Conservation (phyloP, 139 green algal species). For the Edaphochlamys debaryana region DNA sequence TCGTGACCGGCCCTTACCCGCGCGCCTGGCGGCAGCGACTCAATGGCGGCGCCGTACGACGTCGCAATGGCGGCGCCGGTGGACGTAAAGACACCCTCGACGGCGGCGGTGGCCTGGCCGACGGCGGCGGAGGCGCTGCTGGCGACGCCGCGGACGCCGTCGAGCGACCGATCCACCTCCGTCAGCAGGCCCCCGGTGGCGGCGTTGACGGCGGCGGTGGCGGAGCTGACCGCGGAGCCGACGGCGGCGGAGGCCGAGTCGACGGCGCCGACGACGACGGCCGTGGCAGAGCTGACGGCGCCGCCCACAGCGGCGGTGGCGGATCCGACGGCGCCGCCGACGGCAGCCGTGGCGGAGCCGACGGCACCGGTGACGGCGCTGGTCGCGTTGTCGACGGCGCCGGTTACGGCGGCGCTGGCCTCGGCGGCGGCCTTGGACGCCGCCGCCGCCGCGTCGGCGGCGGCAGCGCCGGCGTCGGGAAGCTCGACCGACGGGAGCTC, state of each 20-base stretch:
- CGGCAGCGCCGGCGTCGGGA: slow-evolving; percentile 16
- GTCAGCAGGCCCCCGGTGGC: not conserved
- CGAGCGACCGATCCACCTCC: slow-evolving; percentile 3
- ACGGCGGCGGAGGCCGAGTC: not conserved
- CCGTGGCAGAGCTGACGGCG: not conserved
- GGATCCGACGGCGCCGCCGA: not conserved
- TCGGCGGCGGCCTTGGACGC: not conserved
- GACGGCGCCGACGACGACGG: not conserved
- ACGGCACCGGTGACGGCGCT: not conserved
- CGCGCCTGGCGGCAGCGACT: too few species aligned
- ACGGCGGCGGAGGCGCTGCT: not conserved
- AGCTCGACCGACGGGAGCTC: not conserved
- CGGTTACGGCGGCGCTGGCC: not conserved
- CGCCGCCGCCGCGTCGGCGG: not conserved
- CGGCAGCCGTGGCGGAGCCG: not conserved
- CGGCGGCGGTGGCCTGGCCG: not conserved
- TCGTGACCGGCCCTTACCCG: too few species aligned
- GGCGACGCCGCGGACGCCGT: not conserved
- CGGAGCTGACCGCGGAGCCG: not conserved
- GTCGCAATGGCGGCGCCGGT: not conserved
- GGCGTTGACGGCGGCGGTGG: not conserved
- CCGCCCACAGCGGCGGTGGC: not conserved
- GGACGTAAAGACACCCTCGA: too few species aligned
- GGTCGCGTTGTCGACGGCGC: not conserved
- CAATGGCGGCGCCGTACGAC: not conserved